Evolutionary conservation across 352 stramenopile species (phyloP).

Genomic region (Pythium coloratum): DNA sequence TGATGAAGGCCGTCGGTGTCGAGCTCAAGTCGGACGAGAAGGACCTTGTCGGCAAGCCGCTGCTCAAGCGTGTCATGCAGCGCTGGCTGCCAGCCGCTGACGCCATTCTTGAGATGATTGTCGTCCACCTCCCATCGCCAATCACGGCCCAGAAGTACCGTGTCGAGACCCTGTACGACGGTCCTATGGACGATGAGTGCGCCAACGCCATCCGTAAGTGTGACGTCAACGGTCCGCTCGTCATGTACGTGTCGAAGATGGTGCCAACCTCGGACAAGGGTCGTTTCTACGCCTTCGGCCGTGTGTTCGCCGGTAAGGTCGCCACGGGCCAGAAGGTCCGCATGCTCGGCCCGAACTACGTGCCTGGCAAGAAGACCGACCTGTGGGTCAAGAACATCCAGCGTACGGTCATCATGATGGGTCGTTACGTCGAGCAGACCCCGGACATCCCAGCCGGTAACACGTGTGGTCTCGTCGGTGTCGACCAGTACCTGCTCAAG

Average conservation of each 20-base stretch:
- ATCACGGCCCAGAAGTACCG: slow-evolving; percentile 96
- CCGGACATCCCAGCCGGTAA: slow-evolving; percentile 99
- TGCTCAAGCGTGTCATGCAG: slow-evolving; percentile 99
- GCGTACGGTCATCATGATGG: slow-evolving; percentile 99
- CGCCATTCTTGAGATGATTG: slow-evolving; percentile 99
- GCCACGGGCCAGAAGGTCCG: slow-evolving; percentile 98
- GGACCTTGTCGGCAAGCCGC: slow-evolving; percentile 94
- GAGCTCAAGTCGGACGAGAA: slow-evolving; percentile 98
- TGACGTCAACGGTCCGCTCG: slow-evolving; percentile 96
- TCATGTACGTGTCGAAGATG: slow-evolving; percentile 99
- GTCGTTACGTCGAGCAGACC: slow-evolving; percentile 97
- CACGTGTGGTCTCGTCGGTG: slow-evolving; percentile 98
- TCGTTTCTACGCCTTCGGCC: slow-evolving; percentile 99
- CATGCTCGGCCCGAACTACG: slow-evolving; percentile 99
- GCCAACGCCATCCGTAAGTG: slow-evolving; percentile 98
- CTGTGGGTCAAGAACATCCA: slow-evolving; percentile 99
- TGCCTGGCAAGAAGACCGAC: slow-evolving; percentile 99
- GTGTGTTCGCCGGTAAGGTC: slow-evolving; percentile 99
- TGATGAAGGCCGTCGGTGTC: slow-evolving; percentile 96
- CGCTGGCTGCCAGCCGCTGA: slow-evolving; percentile 99
- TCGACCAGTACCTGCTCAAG: slow-evolving; percentile 99
- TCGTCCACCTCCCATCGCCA: slow-evolving; percentile 98
- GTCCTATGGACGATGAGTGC: slow-evolving; percentile 97
- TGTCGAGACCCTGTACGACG: slow-evolving; percentile 98
- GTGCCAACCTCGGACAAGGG: slow-evolving; percentile 98